Percentiles rank a stretch among this genome's conserved stretches.
Evolutionary conservation across 2,329 filamentous ascomycete genomes (phyloP).

Genomic region (Penicillium sp.): DNA sequence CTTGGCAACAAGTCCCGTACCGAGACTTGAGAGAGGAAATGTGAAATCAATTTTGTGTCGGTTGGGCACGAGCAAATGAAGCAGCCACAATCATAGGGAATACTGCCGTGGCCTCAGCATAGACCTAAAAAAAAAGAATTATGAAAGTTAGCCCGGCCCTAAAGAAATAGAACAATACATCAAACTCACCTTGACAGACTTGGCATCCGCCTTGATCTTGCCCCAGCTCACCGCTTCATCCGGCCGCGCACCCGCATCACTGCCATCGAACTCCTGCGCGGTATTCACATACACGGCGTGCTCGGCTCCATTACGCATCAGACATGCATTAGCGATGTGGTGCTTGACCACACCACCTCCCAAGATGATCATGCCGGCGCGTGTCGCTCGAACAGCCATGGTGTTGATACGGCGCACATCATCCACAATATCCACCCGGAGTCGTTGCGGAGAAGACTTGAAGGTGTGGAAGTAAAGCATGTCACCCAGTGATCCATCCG

Average conservation of each 20-base stretch:
- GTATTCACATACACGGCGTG: constrained; percentile 98
- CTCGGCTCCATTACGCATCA: constrained; percentile 97
- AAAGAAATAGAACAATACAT: neutral
- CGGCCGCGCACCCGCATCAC: constrained; percentile 88
- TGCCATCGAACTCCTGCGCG: constrained; percentile 94
- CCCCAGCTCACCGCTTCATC: constrained; percentile 99
- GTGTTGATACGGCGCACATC: constrained; percentile 94
- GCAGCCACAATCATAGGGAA: constrained; percentile 67
- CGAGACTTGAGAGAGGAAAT: neutral
- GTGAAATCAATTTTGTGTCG: constrained; percentile 4
- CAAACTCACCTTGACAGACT: constrained; percentile 75
- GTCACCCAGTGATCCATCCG: constrained; percentile 90
- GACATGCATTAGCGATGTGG: constrained; percentile 93
- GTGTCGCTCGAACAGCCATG: constrained; percentile 79
- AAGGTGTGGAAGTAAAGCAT: constrained; percentile 99
- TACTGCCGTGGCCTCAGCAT: constrained; percentile 65
- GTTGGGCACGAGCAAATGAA: constrained; percentile 55
- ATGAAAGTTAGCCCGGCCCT: neutral
- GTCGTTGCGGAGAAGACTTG: constrained; percentile 75
- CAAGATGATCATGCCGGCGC: constrained; percentile 91
- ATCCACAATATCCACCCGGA: constrained; percentile 87
- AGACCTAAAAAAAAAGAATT: constrained; percentile 43
- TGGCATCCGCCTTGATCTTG: constrained; percentile 87
- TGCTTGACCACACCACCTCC: constrained; percentile 97
- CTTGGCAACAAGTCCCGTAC: neutral